Conservation (phyloP, 2,329 filamentous ascomycete genomes). For the Phyllosticta citribraziliensis region DNA sequence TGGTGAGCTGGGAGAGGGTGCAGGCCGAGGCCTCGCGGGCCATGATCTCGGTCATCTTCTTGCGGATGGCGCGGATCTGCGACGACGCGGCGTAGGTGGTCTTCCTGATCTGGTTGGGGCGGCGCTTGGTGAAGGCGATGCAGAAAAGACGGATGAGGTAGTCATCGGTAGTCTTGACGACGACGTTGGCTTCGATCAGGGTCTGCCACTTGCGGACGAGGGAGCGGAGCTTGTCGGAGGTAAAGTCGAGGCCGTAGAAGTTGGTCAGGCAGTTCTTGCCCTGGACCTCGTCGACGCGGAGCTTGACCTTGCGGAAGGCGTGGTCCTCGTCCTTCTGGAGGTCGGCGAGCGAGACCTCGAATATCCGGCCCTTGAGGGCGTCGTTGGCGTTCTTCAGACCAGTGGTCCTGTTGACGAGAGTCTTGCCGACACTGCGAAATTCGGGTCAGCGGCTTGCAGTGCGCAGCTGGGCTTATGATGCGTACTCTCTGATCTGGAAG, state of each 20-base stretch:
- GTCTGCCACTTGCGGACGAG: slow-evolving; percentile 99
- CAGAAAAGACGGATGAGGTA: slow-evolving; percentile 98
- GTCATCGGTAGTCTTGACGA: slow-evolving; percentile 99
- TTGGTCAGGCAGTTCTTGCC: slow-evolving; percentile 99
- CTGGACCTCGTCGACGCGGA: slow-evolving; percentile 96
- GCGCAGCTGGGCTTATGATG: slow-evolving; percentile 4
- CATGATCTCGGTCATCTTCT: slow-evolving; percentile 99
- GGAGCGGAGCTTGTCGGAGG: slow-evolving; percentile 98
- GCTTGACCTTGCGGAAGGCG: slow-evolving; percentile 98
- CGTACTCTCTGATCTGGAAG: slow-evolving; percentile 95
- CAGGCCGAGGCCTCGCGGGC: slow-evolving; percentile 88
- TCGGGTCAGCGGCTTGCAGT: slow-evolving; percentile 16
- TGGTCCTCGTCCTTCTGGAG: slow-evolving; percentile 99
- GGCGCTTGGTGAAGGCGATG: slow-evolving; percentile 98
- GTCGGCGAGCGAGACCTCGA: slow-evolving; percentile 98
- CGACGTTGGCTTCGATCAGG: slow-evolving; percentile 98
- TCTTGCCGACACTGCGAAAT: slow-evolving; percentile 85
- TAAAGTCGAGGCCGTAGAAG: slow-evolving; percentile 99
- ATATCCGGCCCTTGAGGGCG: slow-evolving; percentile 94
- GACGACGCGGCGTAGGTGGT: slow-evolving; percentile 96
- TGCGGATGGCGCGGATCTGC: slow-evolving; percentile 95
- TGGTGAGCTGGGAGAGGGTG: slow-evolving; percentile 91
- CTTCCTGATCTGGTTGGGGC: slow-evolving; percentile 99
- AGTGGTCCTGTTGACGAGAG: slow-evolving; percentile 96
- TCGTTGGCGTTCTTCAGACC: slow-evolving; percentile 99